These are phyloP conservation scores for Pyricularia grisea DNA, from an alignment of 2,329 filamentous ascomycete genomes.

Conservation along the genomic window DNA sequence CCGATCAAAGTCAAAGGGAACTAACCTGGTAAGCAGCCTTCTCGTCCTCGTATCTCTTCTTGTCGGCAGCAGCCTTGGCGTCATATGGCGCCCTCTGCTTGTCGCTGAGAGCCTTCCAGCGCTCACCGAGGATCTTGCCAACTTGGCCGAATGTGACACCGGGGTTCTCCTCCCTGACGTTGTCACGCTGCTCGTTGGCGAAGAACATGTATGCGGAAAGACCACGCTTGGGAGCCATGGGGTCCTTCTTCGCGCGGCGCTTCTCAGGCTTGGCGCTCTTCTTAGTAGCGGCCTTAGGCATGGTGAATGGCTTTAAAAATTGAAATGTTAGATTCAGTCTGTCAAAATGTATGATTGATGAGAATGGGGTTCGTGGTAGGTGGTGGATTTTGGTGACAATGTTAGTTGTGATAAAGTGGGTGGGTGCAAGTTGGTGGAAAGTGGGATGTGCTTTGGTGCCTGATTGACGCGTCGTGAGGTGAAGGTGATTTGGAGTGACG, in stretches of 20 bases:
- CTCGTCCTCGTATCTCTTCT: constrained; percentile 99
- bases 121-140: constrained; percentile 95
- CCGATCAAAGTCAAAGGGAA: constrained; percentile 8
- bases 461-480: not conserved
- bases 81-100: constrained; percentile 92
- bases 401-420: not conserved
- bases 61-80: constrained; percentile 91
- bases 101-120: constrained; percentile 94
- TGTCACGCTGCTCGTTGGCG: constrained; percentile 97
- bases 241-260: constrained; percentile 61
- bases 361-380: not conserved
- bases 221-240: constrained; percentile 97
- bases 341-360: not conserved
- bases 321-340: not conserved
- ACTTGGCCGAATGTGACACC: constrained; percentile 97
- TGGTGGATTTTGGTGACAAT: not conserved
- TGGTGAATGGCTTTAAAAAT: constrained; percentile 25
- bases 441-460: not conserved
- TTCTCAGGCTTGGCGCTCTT: constrained; percentile 44
- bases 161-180: constrained; percentile 96
- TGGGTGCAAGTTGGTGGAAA: constrained; percentile 2
- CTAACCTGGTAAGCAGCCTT: constrained; percentile 89
- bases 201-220: constrained; percentile 99
- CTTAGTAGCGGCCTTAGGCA: constrained; percentile 52
- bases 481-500: not conserved